phyloP scores from a whole-genome alignment of 2,329 filamentous ascomycete genomes.

The Colletotrichum falcatum region DNA sequence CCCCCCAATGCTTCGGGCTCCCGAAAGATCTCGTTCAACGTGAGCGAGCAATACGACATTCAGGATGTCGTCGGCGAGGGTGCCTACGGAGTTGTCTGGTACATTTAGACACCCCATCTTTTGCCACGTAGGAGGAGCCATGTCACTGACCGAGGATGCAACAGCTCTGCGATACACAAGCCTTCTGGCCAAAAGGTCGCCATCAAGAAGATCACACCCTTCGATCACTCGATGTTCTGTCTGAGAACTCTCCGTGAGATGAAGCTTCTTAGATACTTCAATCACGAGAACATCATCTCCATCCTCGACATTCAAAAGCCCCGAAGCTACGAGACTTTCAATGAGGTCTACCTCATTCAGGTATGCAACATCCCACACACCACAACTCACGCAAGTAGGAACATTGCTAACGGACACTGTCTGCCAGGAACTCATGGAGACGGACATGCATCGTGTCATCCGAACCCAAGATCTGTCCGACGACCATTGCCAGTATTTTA shows the following conservation, averaged over 20 bases:
- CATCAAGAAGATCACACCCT: conserved; percentile 99
- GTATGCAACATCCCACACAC: conserved; percentile 60
- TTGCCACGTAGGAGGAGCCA: conserved; percentile 8
- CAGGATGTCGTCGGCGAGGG: conserved; percentile 99
- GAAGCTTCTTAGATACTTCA: conserved; percentile 99
- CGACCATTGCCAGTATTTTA: conserved; percentile 99
- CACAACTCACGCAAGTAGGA: neutral
- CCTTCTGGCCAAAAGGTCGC: conserved; percentile 98
- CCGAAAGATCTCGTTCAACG: conserved; percentile 99
- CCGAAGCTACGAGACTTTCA: conserved; percentile 93
- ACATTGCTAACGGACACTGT: conserved; percentile 38
- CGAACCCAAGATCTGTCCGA: conserved; percentile 98
- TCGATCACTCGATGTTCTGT: conserved; percentile 99
- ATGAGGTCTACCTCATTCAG: conserved; percentile 98
- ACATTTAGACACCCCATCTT: conserved; percentile 55
- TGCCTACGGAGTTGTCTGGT: conserved; percentile 99
- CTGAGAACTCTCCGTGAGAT: conserved; percentile 96
- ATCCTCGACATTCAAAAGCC: conserved; percentile 99
- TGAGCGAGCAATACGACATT: conserved; percentile 99
- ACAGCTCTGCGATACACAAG: conserved; percentile 95
- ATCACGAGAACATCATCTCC: conserved; percentile 99
- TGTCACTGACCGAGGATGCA: neutral
- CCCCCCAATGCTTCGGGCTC: conserved; percentile 71
- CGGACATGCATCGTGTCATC: conserved; percentile 99
- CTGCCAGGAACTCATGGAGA: conserved; percentile 94